These are phyloP conservation scores for Sisymbrium altissimum DNA, from an alignment of 345 rosid genomes.

Conservation along the genomic window DNA sequence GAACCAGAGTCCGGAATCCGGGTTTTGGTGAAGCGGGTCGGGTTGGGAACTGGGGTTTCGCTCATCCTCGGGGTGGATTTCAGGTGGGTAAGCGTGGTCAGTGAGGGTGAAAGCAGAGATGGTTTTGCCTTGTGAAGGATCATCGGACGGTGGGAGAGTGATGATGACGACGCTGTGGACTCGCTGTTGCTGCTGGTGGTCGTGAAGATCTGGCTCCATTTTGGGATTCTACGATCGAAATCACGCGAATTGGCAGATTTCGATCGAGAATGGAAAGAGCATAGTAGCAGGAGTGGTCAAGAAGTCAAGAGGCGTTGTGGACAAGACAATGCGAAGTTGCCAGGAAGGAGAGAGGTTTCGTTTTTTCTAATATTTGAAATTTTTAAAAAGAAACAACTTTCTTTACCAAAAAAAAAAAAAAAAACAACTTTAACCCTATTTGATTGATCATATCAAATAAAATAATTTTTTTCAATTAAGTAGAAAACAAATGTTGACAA, in stretches of 20 bases:
- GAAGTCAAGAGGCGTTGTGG: constrained; percentile 4
- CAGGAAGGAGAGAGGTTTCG: constrained; percentile 9
- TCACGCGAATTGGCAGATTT: neutral
- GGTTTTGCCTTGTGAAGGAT: constrained; percentile 82
- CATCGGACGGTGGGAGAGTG: constrained; percentile 82
- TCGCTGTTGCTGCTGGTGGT: constrained; percentile 25
- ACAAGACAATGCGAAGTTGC: constrained; percentile 9
- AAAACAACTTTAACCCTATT: too few species aligned
- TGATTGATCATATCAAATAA: too few species aligned
- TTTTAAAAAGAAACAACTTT: too few species aligned
- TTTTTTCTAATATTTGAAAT: neutral
- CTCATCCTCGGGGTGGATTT: constrained; percentile 18
- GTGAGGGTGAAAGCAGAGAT: constrained; percentile 77
- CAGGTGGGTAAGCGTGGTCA: constrained; percentile 33
- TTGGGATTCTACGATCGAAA: constrained; percentile 17
- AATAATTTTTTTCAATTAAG: too few species aligned
- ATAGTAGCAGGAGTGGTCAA: constrained; percentile 13
- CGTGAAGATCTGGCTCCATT: constrained; percentile 50
- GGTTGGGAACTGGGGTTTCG: constrained; percentile 26
- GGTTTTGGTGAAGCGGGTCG: constrained; percentile 39
- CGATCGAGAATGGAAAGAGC: constrained; percentile 14
- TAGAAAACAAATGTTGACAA: too few species aligned
- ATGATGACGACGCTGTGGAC: constrained; percentile 63
- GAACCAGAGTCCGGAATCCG: constrained; percentile 34
- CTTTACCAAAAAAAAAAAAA: too few species aligned